Evolutionary conservation across 257 asterid species (phyloP).

Genomic region (Penstemon davidsonii): DNA sequence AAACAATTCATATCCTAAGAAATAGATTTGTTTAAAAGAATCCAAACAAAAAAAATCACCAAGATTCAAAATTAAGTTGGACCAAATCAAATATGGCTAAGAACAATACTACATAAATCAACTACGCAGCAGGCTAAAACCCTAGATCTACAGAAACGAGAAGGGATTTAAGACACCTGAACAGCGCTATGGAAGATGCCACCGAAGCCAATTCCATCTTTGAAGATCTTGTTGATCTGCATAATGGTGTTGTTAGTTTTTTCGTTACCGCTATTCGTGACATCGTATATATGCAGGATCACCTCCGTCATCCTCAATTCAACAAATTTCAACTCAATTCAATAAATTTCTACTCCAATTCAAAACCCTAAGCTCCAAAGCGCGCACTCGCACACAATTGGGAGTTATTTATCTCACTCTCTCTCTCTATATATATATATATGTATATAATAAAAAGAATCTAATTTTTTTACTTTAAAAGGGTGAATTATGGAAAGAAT

Average conservation of each 20-base stretch:
- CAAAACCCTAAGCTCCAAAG: slow-evolving; percentile 30
- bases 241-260: slow-evolving; percentile 87
- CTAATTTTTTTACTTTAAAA: background rate
- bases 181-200: slow-evolving; percentile 99
- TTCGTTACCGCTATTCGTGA: slow-evolving; percentile 86
- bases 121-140: slow-evolving; percentile 26
- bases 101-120: slow-evolving; percentile 8
- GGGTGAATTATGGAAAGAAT: slow-evolving; percentile 16
- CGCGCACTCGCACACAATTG: background rate
- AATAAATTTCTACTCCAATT: slow-evolving; percentile 21
- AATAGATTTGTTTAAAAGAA: background rate
- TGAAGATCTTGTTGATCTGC: slow-evolving; percentile 95
- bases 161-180: slow-evolving; percentile 50
- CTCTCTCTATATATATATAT: background rate
- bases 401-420: no score
- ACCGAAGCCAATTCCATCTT: slow-evolving; percentile 97
- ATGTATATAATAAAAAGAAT: no score
- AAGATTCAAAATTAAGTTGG: background rate
- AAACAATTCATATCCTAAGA: background rate
- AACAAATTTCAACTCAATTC: background rate
- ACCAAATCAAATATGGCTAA: background rate
- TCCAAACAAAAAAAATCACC: background rate
- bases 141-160: slow-evolving; percentile 40
- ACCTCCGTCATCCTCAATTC: slow-evolving; percentile 41
- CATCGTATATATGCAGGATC: slow-evolving; percentile 81